Percentiles rank a stretch among this genome's conserved stretches.
Conservation (phyloP, 768 basidiomycete species). For the Tricholoma flavovirens region DNA sequence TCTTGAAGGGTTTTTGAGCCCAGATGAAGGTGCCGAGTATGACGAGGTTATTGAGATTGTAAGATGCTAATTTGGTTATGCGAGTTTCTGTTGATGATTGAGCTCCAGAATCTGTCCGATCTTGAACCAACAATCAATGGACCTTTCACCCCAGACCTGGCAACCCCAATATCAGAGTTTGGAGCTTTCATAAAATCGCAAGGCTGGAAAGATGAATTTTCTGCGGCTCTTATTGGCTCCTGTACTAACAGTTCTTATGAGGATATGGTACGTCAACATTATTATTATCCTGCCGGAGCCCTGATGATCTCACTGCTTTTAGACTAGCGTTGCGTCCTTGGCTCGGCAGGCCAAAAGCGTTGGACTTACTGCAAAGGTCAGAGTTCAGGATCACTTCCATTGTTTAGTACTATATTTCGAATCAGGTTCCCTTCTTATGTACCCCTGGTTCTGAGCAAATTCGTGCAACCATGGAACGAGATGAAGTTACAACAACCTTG, state of each 20-base stretch:
- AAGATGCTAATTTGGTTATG: conserved; percentile 20
- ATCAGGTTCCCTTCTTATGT: conserved; percentile 75
- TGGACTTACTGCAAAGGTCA: conserved; percentile 71
- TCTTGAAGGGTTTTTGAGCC: conserved; percentile 64
- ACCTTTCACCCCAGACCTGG: conserved; percentile 95
- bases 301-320: conserved; percentile 9
- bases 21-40: conserved; percentile 88
- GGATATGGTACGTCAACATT: conserved; percentile 61
- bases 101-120: conserved; percentile 70
- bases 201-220: conserved; percentile 91
- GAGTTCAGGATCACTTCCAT: conserved; percentile 1
- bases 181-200: conserved; percentile 71
- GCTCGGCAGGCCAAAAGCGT: conserved; percentile 83
- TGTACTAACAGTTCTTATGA: conserved; percentile 99
- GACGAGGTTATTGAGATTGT: conserved; percentile 95
- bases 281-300: background rate
- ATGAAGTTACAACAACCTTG: conserved; percentile 74
- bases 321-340: conserved; percentile 90
- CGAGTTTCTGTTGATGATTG: conserved; percentile 1
- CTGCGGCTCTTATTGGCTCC: conserved; percentile 92
- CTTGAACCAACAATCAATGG: conserved; percentile 94
- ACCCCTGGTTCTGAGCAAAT: conserved; percentile 95
- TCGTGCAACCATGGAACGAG: conserved; percentile 94
- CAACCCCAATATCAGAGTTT: conserved; percentile 91
- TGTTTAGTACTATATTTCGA: conserved; percentile 5